Base-by-base conservation (phyloP, 768 basidiomycete genomes). In the Dictyophora rubrovolvata region DNA sequence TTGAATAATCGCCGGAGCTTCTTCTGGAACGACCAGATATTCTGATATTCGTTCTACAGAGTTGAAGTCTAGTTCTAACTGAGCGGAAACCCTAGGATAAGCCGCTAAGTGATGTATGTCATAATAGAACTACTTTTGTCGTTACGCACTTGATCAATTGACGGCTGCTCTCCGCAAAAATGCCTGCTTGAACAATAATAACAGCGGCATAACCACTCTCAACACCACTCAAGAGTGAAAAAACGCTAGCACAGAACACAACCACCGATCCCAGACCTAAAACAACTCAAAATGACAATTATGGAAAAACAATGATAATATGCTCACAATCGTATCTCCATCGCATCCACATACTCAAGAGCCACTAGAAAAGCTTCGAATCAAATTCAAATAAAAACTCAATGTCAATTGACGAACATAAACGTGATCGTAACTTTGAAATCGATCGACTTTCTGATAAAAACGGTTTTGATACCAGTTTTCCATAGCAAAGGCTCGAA, bases 401-500 rank as follows among this genome's bases (percentile, higher is more conserved):
- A 51, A 22, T 55, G 17, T 47, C 46, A 53, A 35, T 46, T 18
- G 20, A 74, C 84, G 66, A 65, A 83, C 84, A 69, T 85, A 87
- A 56, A 79, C 79, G 65, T 86, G 85, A 66, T 86, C 84, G 65
- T 82, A 85, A 6, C 80, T 79, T 66, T 87, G 86, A 66, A 87
- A 87, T 64, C 77, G 82, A 63, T 68, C 69, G 48, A 84, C 83
- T 67, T 77, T 79, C 36, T 64, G 62, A 66, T 86, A 86, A 64
- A 87, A 86, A 18, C 71, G 63, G 62, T 85, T 73, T 64, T 86
- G 84, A 65, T 86, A 89, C 60, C 81, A 69, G 52, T 74, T 71
- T 64, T 87, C 85, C 81, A 85, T 84, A 0, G 80, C 84, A 66
- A 86, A 87, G 1, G 86, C 86, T 5, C 86, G 77, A 18, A 87